Percentiles rank a stretch among this genome's conserved stretches.
These are phyloP conservation scores for Trichophyton mentagrophytes DNA, from an alignment of 2,329 filamentous ascomycete genomes.

Conservation along the genomic window DNA sequence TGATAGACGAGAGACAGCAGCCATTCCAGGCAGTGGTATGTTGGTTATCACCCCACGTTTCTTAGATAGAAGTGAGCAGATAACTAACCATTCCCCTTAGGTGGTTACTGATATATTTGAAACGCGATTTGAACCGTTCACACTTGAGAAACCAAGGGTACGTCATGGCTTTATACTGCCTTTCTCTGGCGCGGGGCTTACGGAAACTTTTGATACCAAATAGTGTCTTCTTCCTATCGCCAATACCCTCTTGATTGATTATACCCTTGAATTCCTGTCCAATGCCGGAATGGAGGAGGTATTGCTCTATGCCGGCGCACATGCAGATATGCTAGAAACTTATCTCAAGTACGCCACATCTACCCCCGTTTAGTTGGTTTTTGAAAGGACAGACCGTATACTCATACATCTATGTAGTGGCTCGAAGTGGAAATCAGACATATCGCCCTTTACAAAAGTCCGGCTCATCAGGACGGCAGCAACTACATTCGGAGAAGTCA, in stretches of 20 bases:
- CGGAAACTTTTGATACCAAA: not conserved
- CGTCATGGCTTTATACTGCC: conserved; percentile 20
- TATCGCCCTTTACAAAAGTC: conserved; percentile 67
- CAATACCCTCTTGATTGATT: conserved; percentile 91
- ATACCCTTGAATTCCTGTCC: conserved; percentile 90
- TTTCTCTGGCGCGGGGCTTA: not conserved
- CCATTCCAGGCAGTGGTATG: conserved; percentile 50
- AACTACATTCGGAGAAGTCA: conserved; percentile 79
- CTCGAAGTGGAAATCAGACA: conserved; percentile 61
- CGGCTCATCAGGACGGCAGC: conserved; percentile 81
- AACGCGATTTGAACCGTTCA: conserved; percentile 79
- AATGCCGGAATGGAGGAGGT: conserved; percentile 93
- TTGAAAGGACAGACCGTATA: not conserved
- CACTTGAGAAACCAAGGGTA: conserved; percentile 76
- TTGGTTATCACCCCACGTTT: conserved; percentile 10
- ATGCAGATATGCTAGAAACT: conserved; percentile 73
- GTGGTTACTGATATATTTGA: conserved; percentile 92
- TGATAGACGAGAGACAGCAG: conserved; percentile 45
- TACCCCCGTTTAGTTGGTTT: not conserved
- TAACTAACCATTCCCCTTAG: conserved; percentile 32
- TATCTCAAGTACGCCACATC: conserved; percentile 53
- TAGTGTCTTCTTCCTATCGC: conserved; percentile 87
- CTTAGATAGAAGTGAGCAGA: not conserved
- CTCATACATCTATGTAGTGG: conserved; percentile 27
- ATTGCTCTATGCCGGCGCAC: conserved; percentile 79